Evolutionary conservation across 2,329 filamentous ascomycete species (phyloP), one percentile per base, ranked within the genome.

Genomic region (Tricladium varicosporioides): DNA sequence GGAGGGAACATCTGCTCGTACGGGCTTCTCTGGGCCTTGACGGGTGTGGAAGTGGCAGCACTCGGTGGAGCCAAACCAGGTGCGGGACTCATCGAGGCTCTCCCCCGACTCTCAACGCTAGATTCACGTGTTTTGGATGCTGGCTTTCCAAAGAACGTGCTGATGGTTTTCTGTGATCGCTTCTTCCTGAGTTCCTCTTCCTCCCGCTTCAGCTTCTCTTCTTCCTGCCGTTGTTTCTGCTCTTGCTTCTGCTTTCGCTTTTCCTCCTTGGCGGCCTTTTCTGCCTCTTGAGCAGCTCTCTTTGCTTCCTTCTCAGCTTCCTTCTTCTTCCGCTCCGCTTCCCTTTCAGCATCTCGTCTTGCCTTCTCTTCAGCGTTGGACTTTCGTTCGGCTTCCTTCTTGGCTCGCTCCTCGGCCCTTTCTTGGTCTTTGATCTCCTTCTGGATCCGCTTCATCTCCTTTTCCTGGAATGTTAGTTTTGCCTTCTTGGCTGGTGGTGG

Each of bases 1-100:
- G 89, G 86, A 32, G 91, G 81, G 67, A 97, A 97, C 36, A 80
- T 76, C 63, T 84, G 85, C 15, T 88, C 76, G 63, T 91, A 92
- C 46, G 81, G 79, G 19, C 73, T 65, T 3, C 67, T 51, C 5
- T 40, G 65, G 59, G 7, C 61, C 53, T 61, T 75, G 70, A 45
- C 62, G 53, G 51, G 73, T 71, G 5, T 54, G 18, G 43, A 48
- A 14, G 54, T 27, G 15, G 46, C 43, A 0, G 60, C 47, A 52
- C 48, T 33, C 27, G 49, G n/a, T 8, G 45, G 47, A 32, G 58
- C 49, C 15, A 62, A 51, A 11, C 53, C 49, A 48, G 63, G 64
- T 47, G 57, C 63, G 54, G 67, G 64, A 42, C 66, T 64, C 57
- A 58, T 65, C 5, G 68, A 65, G 5, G 57, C 51, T 47, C 63